Conservation (phyloP, 1,284 basidiomycete genomes). For the Heterobasidion parviporum region DNA sequence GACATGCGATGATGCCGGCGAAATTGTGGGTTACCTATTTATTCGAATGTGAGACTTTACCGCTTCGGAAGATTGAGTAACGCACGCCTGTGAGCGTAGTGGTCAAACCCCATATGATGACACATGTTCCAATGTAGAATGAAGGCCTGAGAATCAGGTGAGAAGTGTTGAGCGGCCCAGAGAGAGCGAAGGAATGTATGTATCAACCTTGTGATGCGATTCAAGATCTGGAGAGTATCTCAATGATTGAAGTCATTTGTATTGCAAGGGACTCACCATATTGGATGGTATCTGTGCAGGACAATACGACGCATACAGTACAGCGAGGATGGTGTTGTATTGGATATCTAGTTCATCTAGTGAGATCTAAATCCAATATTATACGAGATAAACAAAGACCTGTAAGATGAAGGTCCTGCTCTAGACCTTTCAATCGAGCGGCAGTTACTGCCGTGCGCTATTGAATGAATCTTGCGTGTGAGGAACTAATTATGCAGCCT, state of each 20-base stretch:
- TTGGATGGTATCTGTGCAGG: constrained; percentile 61
- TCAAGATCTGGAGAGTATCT: constrained; percentile 32
- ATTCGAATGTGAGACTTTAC: background rate
- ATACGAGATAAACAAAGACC: constrained; percentile 21
- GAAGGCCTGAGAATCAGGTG: constrained; percentile 38
- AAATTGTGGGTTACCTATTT: constrained; percentile 18
- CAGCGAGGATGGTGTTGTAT: constrained; percentile 49
- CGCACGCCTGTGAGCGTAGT: constrained; percentile 52
- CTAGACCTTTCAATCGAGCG: constrained; percentile 53
- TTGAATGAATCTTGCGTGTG: background rate
- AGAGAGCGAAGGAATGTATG: background rate
- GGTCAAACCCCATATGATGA: constrained; percentile 55
- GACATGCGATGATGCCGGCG: constrained; percentile 47
- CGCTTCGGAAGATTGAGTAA: background rate
- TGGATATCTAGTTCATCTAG: constrained; percentile 39
- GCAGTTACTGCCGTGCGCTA: constrained; percentile 56
- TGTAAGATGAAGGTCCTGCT: constrained; percentile 43
- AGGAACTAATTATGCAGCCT: background rate
- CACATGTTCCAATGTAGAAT: constrained; percentile 51
- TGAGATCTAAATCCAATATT: background rate
- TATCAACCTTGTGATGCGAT: constrained; percentile 38
- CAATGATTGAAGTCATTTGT: background rate
- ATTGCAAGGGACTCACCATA: constrained; percentile 32
- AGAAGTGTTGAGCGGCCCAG: background rate
- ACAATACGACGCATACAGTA: constrained; percentile 53